Evolutionary conservation across 2,329 filamentous ascomycete genomes (phyloP).

Genomic region (Diaporthe australafricana): DNA sequence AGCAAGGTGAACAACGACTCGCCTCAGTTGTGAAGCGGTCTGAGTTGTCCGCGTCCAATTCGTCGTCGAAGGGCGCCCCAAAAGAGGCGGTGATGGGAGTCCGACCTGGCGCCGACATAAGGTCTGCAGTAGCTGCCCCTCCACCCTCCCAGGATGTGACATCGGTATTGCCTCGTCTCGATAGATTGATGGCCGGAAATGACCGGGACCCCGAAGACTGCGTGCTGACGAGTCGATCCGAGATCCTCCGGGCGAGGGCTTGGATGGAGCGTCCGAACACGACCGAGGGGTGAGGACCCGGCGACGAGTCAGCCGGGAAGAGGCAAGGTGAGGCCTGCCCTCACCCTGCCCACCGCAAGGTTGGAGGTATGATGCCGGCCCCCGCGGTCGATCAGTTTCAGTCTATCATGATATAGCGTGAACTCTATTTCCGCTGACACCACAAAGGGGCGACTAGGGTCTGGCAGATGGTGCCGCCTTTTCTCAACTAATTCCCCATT

Average conservation of each 20-base stretch:
- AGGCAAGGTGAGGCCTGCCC: conserved; percentile 25
- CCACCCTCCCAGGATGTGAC: conserved; percentile 13
- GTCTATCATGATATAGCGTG: conserved; percentile 20
- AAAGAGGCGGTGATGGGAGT: conserved; percentile 22
- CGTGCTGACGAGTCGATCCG: conserved; percentile 1
- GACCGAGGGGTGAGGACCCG: not conserved
- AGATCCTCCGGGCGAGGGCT: conserved; percentile 6
- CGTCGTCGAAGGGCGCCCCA: not conserved
- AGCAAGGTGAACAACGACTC: conserved; percentile 18
- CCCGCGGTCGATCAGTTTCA: conserved; percentile 29
- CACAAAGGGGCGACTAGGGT: conserved; percentile 3
- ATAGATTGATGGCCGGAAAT: conserved; percentile 9
- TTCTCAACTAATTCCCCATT: conserved; percentile 27
- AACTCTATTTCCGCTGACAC: conserved; percentile 29
- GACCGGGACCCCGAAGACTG: conserved; percentile 1
- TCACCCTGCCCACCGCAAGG: conserved; percentile 15
- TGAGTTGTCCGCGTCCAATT: conserved; percentile 15
- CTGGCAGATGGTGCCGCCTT: not conserved
- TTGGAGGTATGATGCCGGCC: conserved; percentile 20
- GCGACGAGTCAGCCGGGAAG: conserved; percentile 29
- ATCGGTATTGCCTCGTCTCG: not conserved
- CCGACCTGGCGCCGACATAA: conserved; percentile 10
- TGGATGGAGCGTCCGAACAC: conserved; percentile 13
- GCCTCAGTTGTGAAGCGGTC: conserved; percentile 9
- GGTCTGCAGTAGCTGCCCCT: conserved; percentile 12